Conservation (phyloP, 345 rosid species). For the Populus nigra region DNA sequence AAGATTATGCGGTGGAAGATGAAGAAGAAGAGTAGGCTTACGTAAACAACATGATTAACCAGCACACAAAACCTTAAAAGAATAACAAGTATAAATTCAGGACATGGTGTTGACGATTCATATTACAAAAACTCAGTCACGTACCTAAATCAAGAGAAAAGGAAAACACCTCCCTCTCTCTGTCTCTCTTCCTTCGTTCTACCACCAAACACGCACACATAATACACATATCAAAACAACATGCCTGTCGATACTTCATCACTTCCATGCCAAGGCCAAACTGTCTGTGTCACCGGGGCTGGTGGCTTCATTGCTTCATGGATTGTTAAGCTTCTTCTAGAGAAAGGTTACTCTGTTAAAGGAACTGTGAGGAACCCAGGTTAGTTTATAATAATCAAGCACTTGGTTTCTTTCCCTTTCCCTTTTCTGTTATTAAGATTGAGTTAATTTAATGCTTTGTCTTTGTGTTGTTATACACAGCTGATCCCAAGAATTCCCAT, state of each 20-base stretch:
- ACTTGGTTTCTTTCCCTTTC: background rate
- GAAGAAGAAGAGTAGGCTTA: too few species aligned
- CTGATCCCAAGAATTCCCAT: conserved; percentile 83
- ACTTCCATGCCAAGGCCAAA: conserved; percentile 43
- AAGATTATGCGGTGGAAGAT: too few species aligned
- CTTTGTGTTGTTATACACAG: conserved; percentile 18
- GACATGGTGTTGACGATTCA: too few species aligned
- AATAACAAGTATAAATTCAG: too few species aligned
- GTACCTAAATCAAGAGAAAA: background rate
- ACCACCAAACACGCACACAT: background rate
- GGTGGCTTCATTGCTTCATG: conserved; percentile 98
- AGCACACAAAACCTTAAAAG: too few species aligned
- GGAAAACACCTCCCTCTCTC: too few species aligned
- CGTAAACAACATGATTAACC: too few species aligned
- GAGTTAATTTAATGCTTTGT: background rate
- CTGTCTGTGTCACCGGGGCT: conserved; percentile 95
- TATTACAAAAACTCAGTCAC: too few species aligned
- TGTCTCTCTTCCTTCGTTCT: too few species aligned
- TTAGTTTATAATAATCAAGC: background rate
- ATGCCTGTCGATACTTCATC: conserved; percentile 30
- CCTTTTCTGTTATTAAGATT: background rate
- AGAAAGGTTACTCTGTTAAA: conserved; percentile 71
- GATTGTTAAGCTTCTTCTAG: conserved; percentile 81
- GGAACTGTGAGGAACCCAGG: conserved; percentile 94
- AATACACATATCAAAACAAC: background rate